Evolutionary conservation across 768 basidiomycete genomes (phyloP).

Genomic region (Butyriboletus loyo): DNA sequence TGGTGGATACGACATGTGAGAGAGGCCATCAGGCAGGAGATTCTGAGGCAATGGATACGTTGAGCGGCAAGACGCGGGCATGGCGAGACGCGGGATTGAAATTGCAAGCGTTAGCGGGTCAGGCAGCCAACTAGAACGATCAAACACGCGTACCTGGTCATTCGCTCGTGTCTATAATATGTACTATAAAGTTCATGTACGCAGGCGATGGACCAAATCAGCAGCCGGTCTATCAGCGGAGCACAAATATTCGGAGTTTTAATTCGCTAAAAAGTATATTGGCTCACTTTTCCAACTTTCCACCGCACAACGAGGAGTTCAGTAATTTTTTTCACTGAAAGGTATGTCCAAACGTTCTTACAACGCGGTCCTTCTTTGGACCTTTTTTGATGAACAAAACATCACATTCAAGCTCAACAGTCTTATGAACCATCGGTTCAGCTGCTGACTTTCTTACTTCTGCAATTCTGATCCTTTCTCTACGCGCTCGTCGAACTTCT

Average conservation of each 20-base stretch:
- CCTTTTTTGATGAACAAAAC: slow-evolving; percentile 35
- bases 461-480: slow-evolving; percentile 41
- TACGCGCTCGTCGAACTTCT: not conserved
- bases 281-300: too few species aligned
- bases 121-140: not conserved
- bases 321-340: not conserved
- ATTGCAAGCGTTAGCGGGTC: not conserved
- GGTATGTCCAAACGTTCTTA: not conserved
- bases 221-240: too few species aligned
- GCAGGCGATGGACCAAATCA: too few species aligned
- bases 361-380: not conserved
- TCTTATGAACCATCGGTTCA: slow-evolving; percentile 40
- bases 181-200: too few species aligned
- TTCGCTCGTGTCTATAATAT: not conserved
- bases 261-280: not conserved
- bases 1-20: slow-evolving; percentile 70
- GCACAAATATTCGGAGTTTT: slow-evolving; percentile 8
- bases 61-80: not conserved
- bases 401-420: slow-evolving; percentile 51
- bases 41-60: slow-evolving; percentile 5
- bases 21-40: too few species aligned
- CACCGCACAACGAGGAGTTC: not conserved
- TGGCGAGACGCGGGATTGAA: slow-evolving; percentile 20
- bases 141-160: not conserved
- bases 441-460: slow-evolving; percentile 39